A percentile compares a stretch with the other conserved stretches of the same genome.
Conservation (phyloP, 768 basidiomycete genomes). For the Cystobasidium ongulense region DNA sequence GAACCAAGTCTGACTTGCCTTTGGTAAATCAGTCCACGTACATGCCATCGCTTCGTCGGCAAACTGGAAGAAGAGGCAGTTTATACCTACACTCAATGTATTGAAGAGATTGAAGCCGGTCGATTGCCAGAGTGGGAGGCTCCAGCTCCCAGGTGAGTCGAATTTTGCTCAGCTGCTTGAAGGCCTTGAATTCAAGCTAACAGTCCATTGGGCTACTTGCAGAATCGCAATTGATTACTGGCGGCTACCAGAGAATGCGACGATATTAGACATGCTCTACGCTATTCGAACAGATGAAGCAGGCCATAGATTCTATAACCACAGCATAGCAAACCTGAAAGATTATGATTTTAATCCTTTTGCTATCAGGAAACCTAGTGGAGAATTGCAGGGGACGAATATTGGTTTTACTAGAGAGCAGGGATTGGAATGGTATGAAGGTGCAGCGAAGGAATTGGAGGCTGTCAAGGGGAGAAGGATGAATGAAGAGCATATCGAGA, state of each 20-base stretch:
- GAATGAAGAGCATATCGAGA: not conserved
- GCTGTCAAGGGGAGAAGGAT: not conserved
- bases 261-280: conserved; percentile 75
- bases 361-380: conserved; percentile 74
- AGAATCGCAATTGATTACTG: conserved; percentile 89
- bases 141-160: conserved; percentile 49
- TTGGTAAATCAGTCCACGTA: conserved; percentile 36
- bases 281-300: conserved; percentile 89
- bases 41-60: conserved; percentile 69
- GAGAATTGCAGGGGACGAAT: conserved; percentile 68
- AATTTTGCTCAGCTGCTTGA: not conserved
- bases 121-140: conserved; percentile 65
- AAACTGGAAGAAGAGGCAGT: conserved; percentile 82
- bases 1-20: not conserved
- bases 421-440: conserved; percentile 31
- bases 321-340: conserved; percentile 78
- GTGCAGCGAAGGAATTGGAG: conserved; percentile 36
- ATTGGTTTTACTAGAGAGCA: conserved; percentile 50
- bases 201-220: conserved; percentile 45
- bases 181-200: not conserved
- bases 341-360: conserved; percentile 58
- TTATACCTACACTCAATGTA: conserved; percentile 65
- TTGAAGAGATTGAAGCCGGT: conserved; percentile 72
- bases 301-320: conserved; percentile 73
- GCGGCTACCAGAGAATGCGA: conserved; percentile 65